Percentiles rank a stretch among this genome's conserved stretches.
phyloP scores from a whole-genome alignment of 202 grass and related monocot species.

The Saccharum hybrid region DNA sequence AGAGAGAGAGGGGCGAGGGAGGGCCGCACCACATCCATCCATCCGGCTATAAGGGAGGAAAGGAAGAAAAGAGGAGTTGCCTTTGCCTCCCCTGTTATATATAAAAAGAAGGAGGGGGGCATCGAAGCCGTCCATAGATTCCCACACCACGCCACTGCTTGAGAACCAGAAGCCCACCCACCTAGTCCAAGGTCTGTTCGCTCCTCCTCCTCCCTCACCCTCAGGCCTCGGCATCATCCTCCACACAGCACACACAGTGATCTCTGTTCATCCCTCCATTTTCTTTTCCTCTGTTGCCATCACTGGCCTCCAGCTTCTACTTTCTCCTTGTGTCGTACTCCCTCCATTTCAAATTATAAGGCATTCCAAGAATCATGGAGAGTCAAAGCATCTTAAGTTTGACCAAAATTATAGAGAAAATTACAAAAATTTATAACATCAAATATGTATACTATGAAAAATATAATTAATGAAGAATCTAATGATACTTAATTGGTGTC shows the following conservation, averaged over 20 bases:
- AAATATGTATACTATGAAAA: no score
- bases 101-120: conserved; percentile 7
- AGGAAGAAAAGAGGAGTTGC: background rate
- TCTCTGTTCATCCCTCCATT: background rate
- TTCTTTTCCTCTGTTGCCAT: background rate
- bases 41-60: background rate
- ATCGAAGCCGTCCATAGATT: conserved; percentile 9
- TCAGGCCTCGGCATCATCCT: background rate
- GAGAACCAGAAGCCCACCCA: conserved; percentile 35
- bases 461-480: no score
- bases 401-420: no score
- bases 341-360: no score
- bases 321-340: no score
- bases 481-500: no score
- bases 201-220: background rate
- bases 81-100: conserved; percentile 32
- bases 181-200: conserved; percentile 48
- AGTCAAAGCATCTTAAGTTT: no score
- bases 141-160: conserved; percentile 23
- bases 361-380: no score
- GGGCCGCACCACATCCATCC: background rate
- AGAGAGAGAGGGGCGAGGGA: no score
- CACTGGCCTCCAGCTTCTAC: no score
- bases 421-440: no score
- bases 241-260: background rate